Percentiles rank a stretch among this genome's conserved stretches.
These are phyloP conservation scores for Vishniacozyma victoriae DNA, from an alignment of 768 basidiomycete genomes.

Conservation along the genomic window DNA sequence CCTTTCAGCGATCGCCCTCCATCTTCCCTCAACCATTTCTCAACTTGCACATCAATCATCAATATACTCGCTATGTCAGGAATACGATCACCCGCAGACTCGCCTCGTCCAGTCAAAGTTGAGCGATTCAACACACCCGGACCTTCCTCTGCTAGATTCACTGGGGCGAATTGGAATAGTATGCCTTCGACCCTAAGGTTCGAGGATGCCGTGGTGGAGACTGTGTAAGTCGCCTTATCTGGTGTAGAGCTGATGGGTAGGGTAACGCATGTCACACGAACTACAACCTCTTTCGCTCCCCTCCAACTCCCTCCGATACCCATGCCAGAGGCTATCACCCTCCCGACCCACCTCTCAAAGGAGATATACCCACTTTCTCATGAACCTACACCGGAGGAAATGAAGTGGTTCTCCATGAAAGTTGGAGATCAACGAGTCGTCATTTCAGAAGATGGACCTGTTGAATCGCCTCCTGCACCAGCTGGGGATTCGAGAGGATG, in stretches of 20 bases:
- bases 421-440: slow-evolving; percentile 29
- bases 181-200: slow-evolving; percentile 30
- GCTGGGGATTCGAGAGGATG: no score
- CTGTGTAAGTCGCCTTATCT: slow-evolving; percentile 25
- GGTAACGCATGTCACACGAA: slow-evolving; percentile 37
- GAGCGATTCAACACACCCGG: no score
- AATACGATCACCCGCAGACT: no score
- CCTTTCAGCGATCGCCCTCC: no score
- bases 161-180: no score
- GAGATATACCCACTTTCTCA: slow-evolving; percentile 30
- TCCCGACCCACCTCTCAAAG: slow-evolving; percentile 16
- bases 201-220: slow-evolving; percentile 41
- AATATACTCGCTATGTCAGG: no score
- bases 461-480: no score
- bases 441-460: slow-evolving; percentile 31
- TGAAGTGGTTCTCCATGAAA: slow-evolving; percentile 30
- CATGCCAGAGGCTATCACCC: slow-evolving; percentile 15
- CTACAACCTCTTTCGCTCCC: slow-evolving; percentile 35
- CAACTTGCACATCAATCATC: no score
- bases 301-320: slow-evolving; percentile 33
- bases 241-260: slow-evolving; percentile 17
- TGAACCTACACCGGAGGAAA: slow-evolving; percentile 34
- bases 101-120: no score
- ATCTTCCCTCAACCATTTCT: no score
- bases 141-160: no score